Evolutionary conservation across 257 asterid species (phyloP), one percentile per base, ranked within the genome.

Genomic region (Haberlea rhodopensis): DNA sequence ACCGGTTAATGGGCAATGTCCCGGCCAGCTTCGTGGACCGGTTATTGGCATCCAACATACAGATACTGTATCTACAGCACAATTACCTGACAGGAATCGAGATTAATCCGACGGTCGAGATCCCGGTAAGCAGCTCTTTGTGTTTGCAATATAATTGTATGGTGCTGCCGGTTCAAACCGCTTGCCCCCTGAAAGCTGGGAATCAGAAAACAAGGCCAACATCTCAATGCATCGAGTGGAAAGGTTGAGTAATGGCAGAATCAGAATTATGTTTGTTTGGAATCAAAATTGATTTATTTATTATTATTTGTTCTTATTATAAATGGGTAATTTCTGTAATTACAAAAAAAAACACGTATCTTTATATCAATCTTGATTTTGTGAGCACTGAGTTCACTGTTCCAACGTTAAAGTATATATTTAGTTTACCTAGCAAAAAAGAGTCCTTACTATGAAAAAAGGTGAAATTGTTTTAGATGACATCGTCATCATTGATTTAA

Each of bases 71-170:
- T 57, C 34, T 94, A 3, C 99, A 94, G 78, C 99, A 94, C 43
- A 94, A 94, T 49, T 94, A 75, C 45, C 48, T 94, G 40, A 94
- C 99, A 13, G 96, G 99, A 24, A 94, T 94, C n/a, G 82, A 77
- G 70, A 90, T 94, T 0, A 85, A 72, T 62, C 97, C 97, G 73
- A 75, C 89, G 79, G 95, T 80, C 19, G 87, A 77, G 71, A 90
- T 94, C 59, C 99, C 99, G 0, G 16, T 80, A 65, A 82, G 82
- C 71, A 78, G 84, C 10, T 90, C 99, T 0, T 40, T 92, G 80
- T 92, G 99, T 70, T 70, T 89, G 69, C 97, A 92, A 81, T 92
- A 92, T 40, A 92, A 90, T 66, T 90, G 97, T 66, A 88, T 90
- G 97, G 95, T 90, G 27, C 80, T 74, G 43, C 97, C 97, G 28